Base-by-base conservation (phyloP, 331 rosid species). In the Acacia concinna region DNA sequence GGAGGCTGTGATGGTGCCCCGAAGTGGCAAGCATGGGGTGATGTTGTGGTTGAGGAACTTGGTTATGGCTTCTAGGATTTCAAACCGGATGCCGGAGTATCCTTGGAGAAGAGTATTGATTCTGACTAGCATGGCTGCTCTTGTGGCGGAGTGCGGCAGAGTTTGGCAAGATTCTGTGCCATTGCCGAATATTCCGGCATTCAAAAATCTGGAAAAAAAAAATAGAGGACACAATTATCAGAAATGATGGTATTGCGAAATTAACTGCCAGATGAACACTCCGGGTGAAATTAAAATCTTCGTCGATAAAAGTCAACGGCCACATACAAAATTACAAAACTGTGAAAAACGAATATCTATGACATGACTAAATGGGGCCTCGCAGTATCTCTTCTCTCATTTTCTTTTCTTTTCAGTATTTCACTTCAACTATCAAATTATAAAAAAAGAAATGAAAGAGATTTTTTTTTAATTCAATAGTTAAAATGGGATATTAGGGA, bases 101-200 rank as follows among this genome's bases (percentile, higher is more conserved):
- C 98, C 98, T 68, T 94, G 98, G 28, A 94, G 96, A 46, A 94
- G 98, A 3, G 98, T 92, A 86, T 94, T 94, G 73, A 91, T 92
- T 44, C 98, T 79, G 43, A 94, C 98, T 0, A 94, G 72, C 91
- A 94, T 90, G 25, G 97, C 98, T 8, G 97, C 97, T 78, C 96
- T 87, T 0, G 96, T 86, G 41, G 98, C 83, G 0, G 89, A 40
- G 76, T 83, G 93, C n/a, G 98, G 89, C 71, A 94, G 66, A 3
- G 90, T 94, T 81, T 88, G 91, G 27, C 66, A 32, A 27, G 98
- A 49, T 38, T 92, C 98, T 25, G 88, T 90, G 3, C 91, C 93
- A 27, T 75, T 85, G 23, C 98, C 97, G 71, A 91, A 92, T 77
- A 94, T 85, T 75, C 98, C 98, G 34, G 97, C 91, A 17, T 94